phyloP scores from a whole-genome alignment of 2,329 filamentous ascomycete species.

The Monilinia laxa region DNA sequence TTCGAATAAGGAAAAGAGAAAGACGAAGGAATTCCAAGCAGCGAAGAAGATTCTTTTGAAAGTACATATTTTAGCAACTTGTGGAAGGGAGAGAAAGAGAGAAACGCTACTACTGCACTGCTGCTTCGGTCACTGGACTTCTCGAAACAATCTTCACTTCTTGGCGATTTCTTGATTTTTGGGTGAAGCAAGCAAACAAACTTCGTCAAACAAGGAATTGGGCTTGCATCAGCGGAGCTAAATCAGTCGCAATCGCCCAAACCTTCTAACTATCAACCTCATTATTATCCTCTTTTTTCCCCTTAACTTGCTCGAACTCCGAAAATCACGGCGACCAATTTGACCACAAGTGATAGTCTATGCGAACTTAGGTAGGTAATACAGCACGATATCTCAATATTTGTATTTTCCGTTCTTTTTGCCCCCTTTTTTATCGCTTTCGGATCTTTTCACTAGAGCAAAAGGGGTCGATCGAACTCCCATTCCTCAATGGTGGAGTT shows the following conservation, averaged over 20 bases:
- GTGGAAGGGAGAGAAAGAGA: background rate
- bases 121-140: constrained; percentile 9
- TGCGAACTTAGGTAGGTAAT: constrained; percentile 14
- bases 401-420: constrained; percentile 13
- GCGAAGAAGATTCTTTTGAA: background rate
- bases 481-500: constrained; percentile 12
- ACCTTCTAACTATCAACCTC: constrained; percentile 12
- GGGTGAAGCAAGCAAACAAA: constrained; percentile 2
- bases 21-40: background rate
- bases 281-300: constrained; percentile 6
- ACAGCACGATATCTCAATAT: constrained; percentile 17
- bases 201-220: constrained; percentile 10
- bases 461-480: constrained; percentile 1
- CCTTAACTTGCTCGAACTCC: constrained; percentile 2
- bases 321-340: constrained; percentile 17
- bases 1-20: constrained; percentile 6
- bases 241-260: constrained; percentile 21
- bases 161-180: background rate
- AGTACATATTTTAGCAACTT: background rate
- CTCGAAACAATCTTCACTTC: constrained; percentile 3
- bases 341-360: constrained; percentile 7
- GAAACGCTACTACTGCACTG: background rate
- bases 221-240: constrained; percentile 5
- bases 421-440: background rate
- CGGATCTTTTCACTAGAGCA: constrained; percentile 4